Base-by-base conservation (phyloP, 1,284 basidiomycete genomes). In the Trichosporon coremiiforme region DNA sequence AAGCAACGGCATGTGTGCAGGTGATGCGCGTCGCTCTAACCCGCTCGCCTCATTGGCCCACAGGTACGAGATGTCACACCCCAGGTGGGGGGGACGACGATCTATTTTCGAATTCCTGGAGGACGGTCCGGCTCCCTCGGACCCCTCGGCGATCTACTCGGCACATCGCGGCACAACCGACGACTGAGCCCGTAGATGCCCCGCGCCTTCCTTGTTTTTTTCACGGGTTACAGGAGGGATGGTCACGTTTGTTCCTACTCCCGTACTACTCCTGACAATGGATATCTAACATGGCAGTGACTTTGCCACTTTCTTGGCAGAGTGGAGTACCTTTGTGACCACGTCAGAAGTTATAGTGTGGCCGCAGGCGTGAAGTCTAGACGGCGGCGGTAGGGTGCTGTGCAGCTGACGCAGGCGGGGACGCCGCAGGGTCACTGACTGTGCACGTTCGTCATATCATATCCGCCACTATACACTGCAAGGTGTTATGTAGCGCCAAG, bases 81-180 rank as follows among this genome's bases (percentile, higher is more conserved):
- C 50, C n/a, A 53, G 50, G 50, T 53, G 50, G 20, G 50, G 50
- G 50, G 1, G 9, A 2, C 17, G 50, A 53, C 50, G 50, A 53
- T 53, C 50, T 53, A 53, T 53, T 53, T 53, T 53, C 50, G 50
- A 53, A 53, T 53, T 53, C 41, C 50, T 25, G 15, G 6, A 6
- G 50, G 8, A 7, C 7, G 25, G 50, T 22, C 22, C 50, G 50
- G 50, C 20, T 10, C 50, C 10, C 50, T 25, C 25, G 25, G 25
- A 25, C 25, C 25, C 3, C 25, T 53, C 50, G 50, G 50, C 50
- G 15, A 53, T 53, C 50, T 9, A 10, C 20, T 20, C 50, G 50
- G 50, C 50, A 53, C 22, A 25, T 25, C 25, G 25, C 25, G 25
- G 25, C 25, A 25, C 25, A 25, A 53, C 50, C 50, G 22, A 53